Base-by-base conservation (phyloP, 257 asterid genomes). In the Solanum virginianum region DNA sequence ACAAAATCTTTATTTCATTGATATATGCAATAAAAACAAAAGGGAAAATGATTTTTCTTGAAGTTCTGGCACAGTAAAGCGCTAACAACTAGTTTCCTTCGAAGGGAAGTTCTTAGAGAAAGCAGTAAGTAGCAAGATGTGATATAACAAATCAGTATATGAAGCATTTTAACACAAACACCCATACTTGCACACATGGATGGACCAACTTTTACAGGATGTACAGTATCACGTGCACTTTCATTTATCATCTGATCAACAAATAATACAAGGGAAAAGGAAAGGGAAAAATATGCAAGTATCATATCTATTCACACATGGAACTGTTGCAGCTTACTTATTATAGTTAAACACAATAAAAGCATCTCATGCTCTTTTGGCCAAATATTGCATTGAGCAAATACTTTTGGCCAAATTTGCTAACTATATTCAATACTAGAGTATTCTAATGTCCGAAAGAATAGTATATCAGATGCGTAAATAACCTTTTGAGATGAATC, bases 401-500 rank as follows among this genome's bases (percentile, higher is more conserved):
- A n/a, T 51, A 69, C 16, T 69, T 39, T 0, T 4, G 26, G 14
- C 41, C 53, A 39, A 70, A 70, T 39, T 47, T 39, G 79, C 54
- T 39, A 5, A 69, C 53, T 17, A 39, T 17, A 18, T 39, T 18
- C 4, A 70, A 39, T 22, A 32, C 49, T 68, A 32, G 24, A 32
- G 75, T 32, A 60, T 60, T 14, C 14, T 75, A 51, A 77, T 16
- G 63, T 51, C 49, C 2, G 65, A 53, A 3, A 26, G 1, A 53
- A 79, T 10, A 79, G 11, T 16, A 77, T 51, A 53, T 51, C 82
- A 26, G 49, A 79, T 2, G 26, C 15, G 49, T 10, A 3, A 54
- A 26, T 22, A 79, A 89, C 96, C 84, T 80, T 86, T 63, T 63
- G 82, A 70, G 80, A 84, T 86, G 29, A 70, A 68, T 54, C 39